phyloP scores from a whole-genome alignment of 2,329 filamentous ascomycete species.

The Cercospora beticola region DNA sequence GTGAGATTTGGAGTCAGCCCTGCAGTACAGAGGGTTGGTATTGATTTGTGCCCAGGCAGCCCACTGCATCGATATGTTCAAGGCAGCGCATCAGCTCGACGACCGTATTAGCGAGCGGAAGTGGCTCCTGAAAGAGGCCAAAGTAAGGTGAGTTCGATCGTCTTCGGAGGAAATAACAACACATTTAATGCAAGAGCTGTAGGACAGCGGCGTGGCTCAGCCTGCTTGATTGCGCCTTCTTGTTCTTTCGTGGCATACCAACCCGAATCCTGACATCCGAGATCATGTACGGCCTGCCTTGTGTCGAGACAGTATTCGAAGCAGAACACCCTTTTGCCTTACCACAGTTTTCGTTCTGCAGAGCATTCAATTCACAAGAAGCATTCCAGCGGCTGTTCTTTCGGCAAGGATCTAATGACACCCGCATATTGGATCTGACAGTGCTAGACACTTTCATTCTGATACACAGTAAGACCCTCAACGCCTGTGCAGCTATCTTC shows the following conservation, averaged over 20 bases:
- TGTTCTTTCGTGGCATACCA: slow-evolving; percentile 20
- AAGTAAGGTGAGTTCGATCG: slow-evolving; percentile 10
- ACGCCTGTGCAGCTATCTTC: background rate
- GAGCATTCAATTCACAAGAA: background rate
- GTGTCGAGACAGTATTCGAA: slow-evolving; percentile 13
- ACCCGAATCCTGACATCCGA: slow-evolving; percentile 14
- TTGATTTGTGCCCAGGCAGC: background rate
- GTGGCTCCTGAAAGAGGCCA: slow-evolving; percentile 18
- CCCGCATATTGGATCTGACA: slow-evolving; percentile 5
- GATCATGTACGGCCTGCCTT: slow-evolving; percentile 17
- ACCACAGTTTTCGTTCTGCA: slow-evolving; percentile 14
- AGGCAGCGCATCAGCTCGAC: slow-evolving; percentile 12
- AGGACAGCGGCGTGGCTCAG: slow-evolving; percentile 14
- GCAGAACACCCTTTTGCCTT: slow-evolving; percentile 18
- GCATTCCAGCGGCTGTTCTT: slow-evolving; percentile 13
- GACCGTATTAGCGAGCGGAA: slow-evolving; percentile 12
- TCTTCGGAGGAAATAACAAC: background rate
- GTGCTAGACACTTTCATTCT: slow-evolving; percentile 23
- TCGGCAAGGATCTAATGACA: background rate
- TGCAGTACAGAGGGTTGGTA: too few relatives aligned
- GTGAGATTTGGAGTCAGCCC: background rate
- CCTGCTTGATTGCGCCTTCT: slow-evolving; percentile 20
- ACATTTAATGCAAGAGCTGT: background rate
- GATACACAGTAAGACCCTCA: slow-evolving; percentile 12
- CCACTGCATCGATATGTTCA: slow-evolving; percentile 4